Base-by-base conservation (phyloP, 176 grass and related monocot species). In the Oryza rufipogon region DNA sequence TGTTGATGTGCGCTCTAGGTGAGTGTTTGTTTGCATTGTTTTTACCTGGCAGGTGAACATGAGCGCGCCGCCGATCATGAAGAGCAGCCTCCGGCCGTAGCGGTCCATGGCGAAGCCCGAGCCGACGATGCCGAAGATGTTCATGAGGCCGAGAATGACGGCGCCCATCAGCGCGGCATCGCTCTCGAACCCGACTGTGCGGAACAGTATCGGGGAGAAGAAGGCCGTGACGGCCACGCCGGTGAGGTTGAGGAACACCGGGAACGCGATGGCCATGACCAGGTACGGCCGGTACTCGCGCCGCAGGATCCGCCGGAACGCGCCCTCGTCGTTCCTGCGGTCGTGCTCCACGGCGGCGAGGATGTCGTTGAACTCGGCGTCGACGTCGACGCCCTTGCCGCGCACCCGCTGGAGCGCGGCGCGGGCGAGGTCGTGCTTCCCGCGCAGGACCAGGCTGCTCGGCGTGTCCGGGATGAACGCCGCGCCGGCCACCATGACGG, bases 121-220 rank as follows among this genome's bases (percentile, higher is more conserved):
- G 11, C 77, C 81, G 79, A 93, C 23, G 83, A 89, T 89, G 81
- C 88, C 89, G 36, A 52, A 89, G 54, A 97, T 86, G 72, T 93
- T 91, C 86, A 96, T 90, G 1, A 88, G 60, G 45, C 89, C 94
- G 8, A 93, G 87, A 11, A 97, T 89, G 87, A 97, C 78, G 34
- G 94, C 89, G 72, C 86, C 89, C 86, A 93, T 88, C 13, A 97
- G 87, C 52, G 91, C 94, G 8, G 87, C 87, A 45, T 90, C 77
- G 84, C 84, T 93, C 48, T 77, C 94, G 72, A 93, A 97, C 33
- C 94, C 94, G 3, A 93, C 74, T 1, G 89, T 96, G 15, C 87
- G 91, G 82, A 96, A 96, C 19, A 96, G 76, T 9, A 96, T 88
- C 48, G 94, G 94, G n/a, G 94, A 89, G 82, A 93, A 96, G 88